These are phyloP conservation scores for Termitomyces sp. DNA, from an alignment of 768 basidiomycete species.

Conservation along the genomic window DNA sequence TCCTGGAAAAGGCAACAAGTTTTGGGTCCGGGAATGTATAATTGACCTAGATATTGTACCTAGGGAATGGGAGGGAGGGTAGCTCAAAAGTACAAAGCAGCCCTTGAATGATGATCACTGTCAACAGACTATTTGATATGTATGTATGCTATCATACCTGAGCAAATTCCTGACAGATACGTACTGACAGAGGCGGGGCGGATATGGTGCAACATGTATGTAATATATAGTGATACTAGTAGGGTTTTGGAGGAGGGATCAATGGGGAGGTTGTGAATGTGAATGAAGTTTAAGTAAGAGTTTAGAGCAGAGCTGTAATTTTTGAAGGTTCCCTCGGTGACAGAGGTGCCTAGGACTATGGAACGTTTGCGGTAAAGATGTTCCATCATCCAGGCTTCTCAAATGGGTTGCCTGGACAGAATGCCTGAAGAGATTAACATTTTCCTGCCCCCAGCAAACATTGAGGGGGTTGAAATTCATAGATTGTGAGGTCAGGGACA, in stretches of 20 bases:
- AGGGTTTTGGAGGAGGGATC: neutral
- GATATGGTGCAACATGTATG: neutral
- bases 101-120: no score
- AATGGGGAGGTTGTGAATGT: neutral
- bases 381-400: neutral
- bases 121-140: no score
- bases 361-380: no score
- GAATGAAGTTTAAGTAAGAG: neutral
- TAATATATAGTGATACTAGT: neutral
- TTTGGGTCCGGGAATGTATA: no score
- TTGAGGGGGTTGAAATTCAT: neutral
- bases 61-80: no score
- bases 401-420: neutral
- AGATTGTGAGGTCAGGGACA: neutral
- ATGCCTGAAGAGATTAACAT: neutral
- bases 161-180: neutral
- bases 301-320: neutral
- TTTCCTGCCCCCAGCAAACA: neutral
- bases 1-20: no score
- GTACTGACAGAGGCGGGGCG: neutral
- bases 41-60: no score
- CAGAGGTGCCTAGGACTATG: no score
- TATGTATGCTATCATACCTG: no score
- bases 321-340: no score
- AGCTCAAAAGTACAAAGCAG: no score